phyloP scores from a whole-genome alignment of 805 yeast genomes.

The Starmera amethionina region DNA sequence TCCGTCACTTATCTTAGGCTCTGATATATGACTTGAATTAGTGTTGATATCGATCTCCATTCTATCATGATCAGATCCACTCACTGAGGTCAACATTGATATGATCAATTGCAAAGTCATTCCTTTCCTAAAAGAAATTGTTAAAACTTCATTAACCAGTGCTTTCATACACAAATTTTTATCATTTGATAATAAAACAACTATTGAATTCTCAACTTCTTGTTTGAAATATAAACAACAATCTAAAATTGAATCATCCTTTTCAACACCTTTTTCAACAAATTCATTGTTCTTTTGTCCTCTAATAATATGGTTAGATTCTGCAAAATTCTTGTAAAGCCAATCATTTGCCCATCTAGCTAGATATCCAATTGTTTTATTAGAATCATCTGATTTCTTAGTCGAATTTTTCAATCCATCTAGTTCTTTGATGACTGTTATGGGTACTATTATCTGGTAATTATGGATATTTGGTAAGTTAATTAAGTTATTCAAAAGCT shows the following conservation, averaged over 20 bases:
- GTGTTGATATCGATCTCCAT: not conserved
- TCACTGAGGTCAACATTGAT: conserved; percentile 27
- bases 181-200: conserved; percentile 70
- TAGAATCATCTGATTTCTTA: conserved; percentile 5
- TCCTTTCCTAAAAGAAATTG: conserved; percentile 39
- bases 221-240: conserved; percentile 61
- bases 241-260: conserved; percentile 82
- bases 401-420: conserved; percentile 63
- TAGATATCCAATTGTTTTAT: conserved; percentile 36
- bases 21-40: not conserved
- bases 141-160: conserved; percentile 50
- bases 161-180: conserved; percentile 77
- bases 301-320: conserved; percentile 32
- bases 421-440: conserved; percentile 62
- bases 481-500: conserved; percentile 43
- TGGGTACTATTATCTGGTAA: conserved; percentile 56
- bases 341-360: conserved; percentile 75
- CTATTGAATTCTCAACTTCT: conserved; percentile 26
- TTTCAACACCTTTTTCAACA: conserved; percentile 31
- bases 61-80: conserved; percentile 3
- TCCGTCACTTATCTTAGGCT: not conserved
- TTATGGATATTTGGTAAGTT: conserved; percentile 29
- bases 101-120: conserved; percentile 43
- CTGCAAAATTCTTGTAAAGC: conserved; percentile 56
- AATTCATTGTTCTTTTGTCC: conserved; percentile 58